A percentile compares a stretch with the other conserved stretches of the same genome.
Conservation (phyloP, 1,284 basidiomycete genomes). For the Ustilago loliicola region DNA sequence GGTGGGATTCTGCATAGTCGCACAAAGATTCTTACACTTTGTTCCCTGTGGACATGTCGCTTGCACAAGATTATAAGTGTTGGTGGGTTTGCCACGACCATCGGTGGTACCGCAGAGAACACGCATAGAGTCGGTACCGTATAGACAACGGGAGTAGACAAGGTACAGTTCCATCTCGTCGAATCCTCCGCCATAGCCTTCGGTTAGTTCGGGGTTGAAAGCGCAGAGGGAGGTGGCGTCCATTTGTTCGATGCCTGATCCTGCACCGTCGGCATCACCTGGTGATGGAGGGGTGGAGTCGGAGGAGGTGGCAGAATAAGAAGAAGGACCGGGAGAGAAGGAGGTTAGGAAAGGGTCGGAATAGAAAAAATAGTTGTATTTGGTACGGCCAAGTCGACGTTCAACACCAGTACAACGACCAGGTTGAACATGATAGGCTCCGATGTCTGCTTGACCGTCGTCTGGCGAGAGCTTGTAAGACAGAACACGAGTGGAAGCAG, state of each 20-base stretch:
- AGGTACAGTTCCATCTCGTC: conserved; percentile 28
- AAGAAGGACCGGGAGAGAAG: conserved; percentile 5
- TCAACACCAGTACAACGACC: conserved; percentile 33
- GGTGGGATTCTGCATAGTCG: conserved; percentile 20
- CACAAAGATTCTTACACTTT: conserved; percentile 42
- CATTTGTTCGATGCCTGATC: conserved; percentile 14
- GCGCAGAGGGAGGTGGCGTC: conserved; percentile 32
- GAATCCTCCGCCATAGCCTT: conserved; percentile 34
- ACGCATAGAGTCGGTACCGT: conserved; percentile 26
- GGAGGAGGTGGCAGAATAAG: neutral
- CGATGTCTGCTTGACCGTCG: conserved; percentile 31
- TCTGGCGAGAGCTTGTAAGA: conserved; percentile 24
- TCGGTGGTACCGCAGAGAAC: conserved; percentile 27
- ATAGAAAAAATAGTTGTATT: conserved; percentile 24
- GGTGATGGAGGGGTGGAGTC: neutral
- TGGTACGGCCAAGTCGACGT: conserved; percentile 6
- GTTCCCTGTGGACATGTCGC: conserved; percentile 27
- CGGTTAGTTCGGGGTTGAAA: conserved; percentile 26
- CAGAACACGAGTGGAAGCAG: neutral
- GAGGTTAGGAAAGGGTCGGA: conserved; percentile 16
- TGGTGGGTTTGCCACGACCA: conserved; percentile 16
- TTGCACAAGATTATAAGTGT: conserved; percentile 20
- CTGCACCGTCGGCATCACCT: neutral
- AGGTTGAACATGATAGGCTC: conserved; percentile 40
- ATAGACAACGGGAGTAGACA: conserved; percentile 33